These are phyloP conservation scores for Syncephalastrum contaminatum DNA, from an alignment of 371 early-diverging fungal genomes.

Conservation along the genomic window DNA sequence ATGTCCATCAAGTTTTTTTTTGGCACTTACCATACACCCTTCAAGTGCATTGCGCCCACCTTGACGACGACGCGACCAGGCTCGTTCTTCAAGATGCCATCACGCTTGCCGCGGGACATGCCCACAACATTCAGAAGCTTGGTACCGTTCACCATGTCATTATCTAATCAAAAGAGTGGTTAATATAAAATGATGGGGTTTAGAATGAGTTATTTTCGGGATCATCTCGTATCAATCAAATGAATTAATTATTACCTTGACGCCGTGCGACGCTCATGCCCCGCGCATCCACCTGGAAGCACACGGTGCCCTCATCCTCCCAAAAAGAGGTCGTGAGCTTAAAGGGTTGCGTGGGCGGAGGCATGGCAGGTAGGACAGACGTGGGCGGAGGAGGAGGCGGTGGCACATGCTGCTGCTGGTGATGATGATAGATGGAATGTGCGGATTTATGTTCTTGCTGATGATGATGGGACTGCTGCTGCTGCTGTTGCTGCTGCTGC, in stretches of 20 bases:
- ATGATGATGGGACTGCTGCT: constrained; percentile 2
- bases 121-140: constrained; percentile 82
- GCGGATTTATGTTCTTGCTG: background rate
- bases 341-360: constrained; percentile 26
- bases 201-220: too few relatives aligned
- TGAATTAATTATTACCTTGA: constrained; percentile 45
- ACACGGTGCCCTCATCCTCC: constrained; percentile 77
- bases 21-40: constrained; percentile 80
- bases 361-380: background rate
- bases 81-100: constrained; percentile 85
- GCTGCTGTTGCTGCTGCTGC: constrained; percentile 10
- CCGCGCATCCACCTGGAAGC: constrained; percentile 72
- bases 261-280: constrained; percentile 70
- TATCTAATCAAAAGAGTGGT: constrained; percentile 43
- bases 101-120: constrained; percentile 88
- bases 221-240: background rate
- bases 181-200: background rate
- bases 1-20: background rate
- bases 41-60: constrained; percentile 84
- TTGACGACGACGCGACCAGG: constrained; percentile 82
- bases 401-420: constrained; percentile 9
- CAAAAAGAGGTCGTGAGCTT: constrained; percentile 68
- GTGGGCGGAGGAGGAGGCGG: constrained; percentile 1
- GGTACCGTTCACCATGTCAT: constrained; percentile 87
- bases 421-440: constrained; percentile 5